Evolutionary conservation across 1,284 basidiomycete species (phyloP).

Genomic region (Phaffia rhodozyma): DNA sequence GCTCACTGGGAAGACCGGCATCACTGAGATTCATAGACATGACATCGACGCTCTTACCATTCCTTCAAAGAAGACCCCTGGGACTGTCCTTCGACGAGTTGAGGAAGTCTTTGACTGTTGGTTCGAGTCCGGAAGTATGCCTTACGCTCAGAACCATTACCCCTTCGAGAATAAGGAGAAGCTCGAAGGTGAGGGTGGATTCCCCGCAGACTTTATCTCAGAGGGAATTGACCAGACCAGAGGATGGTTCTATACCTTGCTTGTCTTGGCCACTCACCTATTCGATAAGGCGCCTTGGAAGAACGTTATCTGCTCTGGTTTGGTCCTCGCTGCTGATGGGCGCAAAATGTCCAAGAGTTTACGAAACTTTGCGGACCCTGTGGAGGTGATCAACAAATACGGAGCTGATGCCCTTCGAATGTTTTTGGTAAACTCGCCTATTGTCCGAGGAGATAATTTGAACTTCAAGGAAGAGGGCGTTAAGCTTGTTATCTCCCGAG

Average conservation of each 20-base stretch:
- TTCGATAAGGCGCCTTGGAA: constrained; percentile 94
- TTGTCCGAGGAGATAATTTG: constrained; percentile 94
- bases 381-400: constrained; percentile 76
- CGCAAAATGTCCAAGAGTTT: constrained; percentile 99
- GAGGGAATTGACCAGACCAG: constrained; percentile 94
- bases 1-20: constrained; percentile 70
- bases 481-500: constrained; percentile 86
- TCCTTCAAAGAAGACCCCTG: constrained; percentile 83
- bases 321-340: constrained; percentile 91
- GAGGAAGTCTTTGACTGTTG: constrained; percentile 99
- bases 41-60: constrained; percentile 94
- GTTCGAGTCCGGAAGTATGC: constrained; percentile 99
- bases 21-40: constrained; percentile 90
- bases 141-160: constrained; percentile 94
- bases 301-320: constrained; percentile 91
- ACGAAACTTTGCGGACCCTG: constrained; percentile 97
- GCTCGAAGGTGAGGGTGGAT: constrained; percentile 57
- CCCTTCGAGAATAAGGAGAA: constrained; percentile 93
- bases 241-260: constrained; percentile 98
- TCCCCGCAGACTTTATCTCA: constrained; percentile 96
- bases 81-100: constrained; percentile 63
- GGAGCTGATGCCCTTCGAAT: constrained; percentile 95
- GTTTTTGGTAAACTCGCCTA: constrained; percentile 98
- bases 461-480: constrained; percentile 98
- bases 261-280: constrained; percentile 88